These are phyloP conservation scores for Dactylis glomerata DNA, from an alignment of 176 grass and related monocot genomes.

Conservation along the genomic window DNA sequence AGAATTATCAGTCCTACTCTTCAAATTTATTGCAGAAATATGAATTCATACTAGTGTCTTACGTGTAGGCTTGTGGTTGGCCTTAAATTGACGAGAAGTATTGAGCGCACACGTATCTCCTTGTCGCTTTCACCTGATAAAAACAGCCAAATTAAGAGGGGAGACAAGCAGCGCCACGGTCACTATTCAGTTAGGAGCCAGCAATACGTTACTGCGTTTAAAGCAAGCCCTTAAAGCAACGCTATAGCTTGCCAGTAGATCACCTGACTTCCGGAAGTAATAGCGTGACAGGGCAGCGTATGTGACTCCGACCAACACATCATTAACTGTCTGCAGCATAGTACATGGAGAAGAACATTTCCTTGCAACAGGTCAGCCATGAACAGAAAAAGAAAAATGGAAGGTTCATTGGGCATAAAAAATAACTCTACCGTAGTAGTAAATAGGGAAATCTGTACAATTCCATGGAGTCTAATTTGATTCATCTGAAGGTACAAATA, in stretches of 20 bases:
- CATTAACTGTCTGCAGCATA: conserved; percentile 75
- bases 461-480: too few species aligned
- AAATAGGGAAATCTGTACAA: background rate
- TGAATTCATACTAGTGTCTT: background rate
- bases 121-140: conserved; percentile 43
- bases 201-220: background rate
- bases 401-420: background rate
- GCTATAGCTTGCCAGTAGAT: background rate
- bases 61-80: conserved; percentile 67
- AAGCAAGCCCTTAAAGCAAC: background rate
- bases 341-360: background rate
- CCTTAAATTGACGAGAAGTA: conserved; percentile 75
- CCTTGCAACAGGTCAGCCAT: background rate
- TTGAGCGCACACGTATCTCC: conserved; percentile 62
- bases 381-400: background rate
- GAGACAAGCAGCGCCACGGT: background rate
- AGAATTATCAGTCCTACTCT: too few species aligned
- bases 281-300: conserved; percentile 75
- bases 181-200: background rate
- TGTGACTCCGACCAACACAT: conserved; percentile 72
- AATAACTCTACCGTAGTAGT: background rate
- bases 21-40: background rate
- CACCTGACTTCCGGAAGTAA: conserved; percentile 67
- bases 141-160: too few species aligned
- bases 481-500: too few species aligned